Evolutionary conservation across 2,329 filamentous ascomycete species (phyloP), one percentile per base, ranked within the genome.

Genomic region (Fusarium vanettenii): DNA sequence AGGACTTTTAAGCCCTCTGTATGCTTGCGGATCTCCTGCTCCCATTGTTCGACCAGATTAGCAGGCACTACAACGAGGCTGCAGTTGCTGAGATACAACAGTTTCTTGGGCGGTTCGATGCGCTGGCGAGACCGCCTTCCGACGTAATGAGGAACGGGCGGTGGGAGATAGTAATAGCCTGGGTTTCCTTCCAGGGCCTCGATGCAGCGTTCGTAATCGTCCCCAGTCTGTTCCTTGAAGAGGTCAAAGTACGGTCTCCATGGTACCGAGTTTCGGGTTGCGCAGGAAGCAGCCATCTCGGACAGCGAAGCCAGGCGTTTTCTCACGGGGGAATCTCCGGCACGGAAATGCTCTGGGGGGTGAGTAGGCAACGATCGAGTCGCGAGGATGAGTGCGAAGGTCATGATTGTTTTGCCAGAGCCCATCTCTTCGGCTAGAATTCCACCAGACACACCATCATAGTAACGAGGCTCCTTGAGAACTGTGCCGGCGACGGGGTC

Each of bases 21-120:
- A 79, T 98, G 96, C 78, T 95, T 95, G 4, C 86, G 81, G 13
- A 98, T 95, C 79, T 98, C 95, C 13, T 91, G 87, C 63, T 89
- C 86, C 96, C 96, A 98, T 81, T 98, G 96, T 63, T 92, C 88
- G 4, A 97, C 86, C 27, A 98, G 86, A 79, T 98, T 98, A 16
- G 91, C 87, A 0, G 96, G 96, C 0, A 95, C 94, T 33, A 98
- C 89, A 20, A 98, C 86, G 5, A 98, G 85, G 0, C 93, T 97
- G 0, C 89, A 89, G 31, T 89, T 87, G 70, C 92, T 94, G 9
- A 97, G 85, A 29, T 86, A 89, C 5, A 97, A 84, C 69, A 85
- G 87, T 25, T 84, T 86, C 0, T 87, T 84, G 0, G 84, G 80
- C 1, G 80, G 22, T n/a, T 68, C 35, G 14, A 57, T 39, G 14